A percentile compares a stretch with the other conserved stretches of the same genome.
Evolutionary conservation across 2,329 filamentous ascomycete genomes (phyloP).

Genomic region (Teratosphaeria epicoccoides): DNA sequence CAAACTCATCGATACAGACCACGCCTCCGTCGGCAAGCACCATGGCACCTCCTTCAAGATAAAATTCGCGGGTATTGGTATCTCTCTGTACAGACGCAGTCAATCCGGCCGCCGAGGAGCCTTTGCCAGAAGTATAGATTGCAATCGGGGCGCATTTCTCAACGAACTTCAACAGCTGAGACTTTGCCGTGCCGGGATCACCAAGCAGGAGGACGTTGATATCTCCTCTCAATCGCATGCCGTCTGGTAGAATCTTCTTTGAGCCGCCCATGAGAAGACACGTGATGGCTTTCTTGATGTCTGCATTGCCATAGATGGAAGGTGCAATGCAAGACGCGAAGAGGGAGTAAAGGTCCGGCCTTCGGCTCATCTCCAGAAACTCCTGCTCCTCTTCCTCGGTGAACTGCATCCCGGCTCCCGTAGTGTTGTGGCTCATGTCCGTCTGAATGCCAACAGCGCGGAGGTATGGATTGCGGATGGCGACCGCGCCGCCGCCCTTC

Average conservation of each 20-base stretch:
- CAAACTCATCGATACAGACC: conserved; percentile 97
- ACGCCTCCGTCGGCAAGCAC: conserved; percentile 93
- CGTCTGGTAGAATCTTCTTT: conserved; percentile 94
- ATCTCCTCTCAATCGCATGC: conserved; percentile 94
- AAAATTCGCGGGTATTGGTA: conserved; percentile 85
- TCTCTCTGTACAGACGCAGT: conserved; percentile 95
- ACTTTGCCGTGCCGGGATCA: conserved; percentile 97
- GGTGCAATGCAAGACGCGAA: conserved; percentile 91
- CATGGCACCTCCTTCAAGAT: conserved; percentile 96
- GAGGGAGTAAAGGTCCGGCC: conserved; percentile 82
- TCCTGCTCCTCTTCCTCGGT: conserved; percentile 96
- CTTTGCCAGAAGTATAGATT: conserved; percentile 97
- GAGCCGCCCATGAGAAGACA: conserved; percentile 89
- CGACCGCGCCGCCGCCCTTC: conserved; percentile 74
- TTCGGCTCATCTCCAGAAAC: conserved; percentile 79
- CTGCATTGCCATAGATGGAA: conserved; percentile 88
- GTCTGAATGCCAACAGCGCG: conserved; percentile 86
- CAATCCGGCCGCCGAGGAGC: conserved; percentile 91
- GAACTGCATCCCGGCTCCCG: conserved; percentile 59
- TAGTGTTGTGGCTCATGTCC: conserved; percentile 79
- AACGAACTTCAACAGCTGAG: conserved; percentile 92
- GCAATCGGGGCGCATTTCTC: conserved; percentile 93
- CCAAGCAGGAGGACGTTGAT: conserved; percentile 95
- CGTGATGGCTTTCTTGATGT: conserved; percentile 96
- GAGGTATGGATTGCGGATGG: conserved; percentile 90